phyloP scores from a whole-genome alignment of 805 yeast species.

The Candida ovalis region DNA sequence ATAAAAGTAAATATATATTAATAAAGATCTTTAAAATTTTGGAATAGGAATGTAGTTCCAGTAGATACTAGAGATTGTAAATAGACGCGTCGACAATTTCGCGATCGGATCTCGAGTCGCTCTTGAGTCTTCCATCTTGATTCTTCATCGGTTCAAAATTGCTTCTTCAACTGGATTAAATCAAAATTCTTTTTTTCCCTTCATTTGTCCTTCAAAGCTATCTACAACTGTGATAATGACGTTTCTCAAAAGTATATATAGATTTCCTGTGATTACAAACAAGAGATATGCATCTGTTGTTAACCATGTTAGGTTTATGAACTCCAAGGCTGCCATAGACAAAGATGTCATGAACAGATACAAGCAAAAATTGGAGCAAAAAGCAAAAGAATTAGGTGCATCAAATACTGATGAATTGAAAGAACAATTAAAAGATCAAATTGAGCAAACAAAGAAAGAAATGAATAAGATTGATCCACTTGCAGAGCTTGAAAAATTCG shows the following conservation, averaged over 20 bases:
- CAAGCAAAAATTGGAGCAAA: conserved; percentile 37
- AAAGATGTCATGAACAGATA: conserved; percentile 36
- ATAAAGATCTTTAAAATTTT: too few species aligned
- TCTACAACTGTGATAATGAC: too few species aligned
- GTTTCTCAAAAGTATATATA: background rate
- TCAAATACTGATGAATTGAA: conserved; percentile 55
- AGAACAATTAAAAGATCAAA: conserved; percentile 56
- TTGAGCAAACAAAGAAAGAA: conserved; percentile 51
- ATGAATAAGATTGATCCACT: conserved; percentile 66
- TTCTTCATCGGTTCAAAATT: too few species aligned
- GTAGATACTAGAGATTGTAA: too few species aligned
- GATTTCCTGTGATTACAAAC: background rate
- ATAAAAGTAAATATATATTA: background rate
- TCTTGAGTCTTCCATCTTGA: too few species aligned
- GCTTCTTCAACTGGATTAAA: too few species aligned
- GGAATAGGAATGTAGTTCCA: too few species aligned
- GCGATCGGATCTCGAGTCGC: too few species aligned
- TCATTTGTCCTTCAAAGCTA: too few species aligned
- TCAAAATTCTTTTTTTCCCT: too few species aligned
- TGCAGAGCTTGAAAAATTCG: conserved; percentile 54
- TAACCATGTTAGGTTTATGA: conserved; percentile 25
- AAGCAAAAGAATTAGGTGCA: conserved; percentile 41
- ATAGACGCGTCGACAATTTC: too few species aligned
- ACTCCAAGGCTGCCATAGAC: conserved; percentile 26
- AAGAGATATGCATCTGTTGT: conserved; percentile 23